Base-by-base conservation (phyloP, 2,329 filamentous ascomycete species). In the Clonostachys rosea region DNA sequence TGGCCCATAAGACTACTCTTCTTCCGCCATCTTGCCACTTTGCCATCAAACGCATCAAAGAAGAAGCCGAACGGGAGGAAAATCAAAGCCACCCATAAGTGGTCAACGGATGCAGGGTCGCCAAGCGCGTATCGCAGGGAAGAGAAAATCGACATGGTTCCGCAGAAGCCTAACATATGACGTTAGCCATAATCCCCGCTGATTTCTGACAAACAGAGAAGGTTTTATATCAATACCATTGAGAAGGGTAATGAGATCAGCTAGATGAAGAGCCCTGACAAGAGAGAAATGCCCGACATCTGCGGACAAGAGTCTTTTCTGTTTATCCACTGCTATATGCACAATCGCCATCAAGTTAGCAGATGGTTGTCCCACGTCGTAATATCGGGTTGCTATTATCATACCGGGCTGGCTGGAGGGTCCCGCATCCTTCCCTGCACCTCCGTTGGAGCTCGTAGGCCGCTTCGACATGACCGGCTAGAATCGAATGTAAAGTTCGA, bases 1-100 rank as follows among this genome's bases (percentile, higher is more conserved):
- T 96, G 92, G 12, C 94, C 94, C 92, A 99, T 97, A 64, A 99
- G 76, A 59, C 89, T 95, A 60, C 89, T 94, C 84, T 96, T 99
- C 71, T 90, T 87, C 65, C 94, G 84, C 94, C 94, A 97, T 54
- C 94, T 79, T 53, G 94, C 94, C 47, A 99, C 91, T 64, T 91
- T 94, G 62, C 94, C 94, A 67, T 99, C 94, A 78, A 97, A 90
- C 63, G 96, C 95, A 68, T 99, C 94, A 67, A 97, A 97, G 74
- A 97, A 96, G 12, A 97, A 75, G 6, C 91, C 91, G 50, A 96
- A 89, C 1, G 92, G 92, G 68, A 97, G 87, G 67, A 96, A 89
- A 5, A 75, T 81, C 43, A 99, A 81, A 3, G 94, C 91, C 34
- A 85, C 71, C 80, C 89, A 97, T 47, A 96, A 73, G 57, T 90